A percentile compares a stretch with the other conserved stretches of the same genome.
These are phyloP conservation scores for Candida hispaniensis DNA, from an alignment of 805 yeast species.

Conservation along the genomic window DNA sequence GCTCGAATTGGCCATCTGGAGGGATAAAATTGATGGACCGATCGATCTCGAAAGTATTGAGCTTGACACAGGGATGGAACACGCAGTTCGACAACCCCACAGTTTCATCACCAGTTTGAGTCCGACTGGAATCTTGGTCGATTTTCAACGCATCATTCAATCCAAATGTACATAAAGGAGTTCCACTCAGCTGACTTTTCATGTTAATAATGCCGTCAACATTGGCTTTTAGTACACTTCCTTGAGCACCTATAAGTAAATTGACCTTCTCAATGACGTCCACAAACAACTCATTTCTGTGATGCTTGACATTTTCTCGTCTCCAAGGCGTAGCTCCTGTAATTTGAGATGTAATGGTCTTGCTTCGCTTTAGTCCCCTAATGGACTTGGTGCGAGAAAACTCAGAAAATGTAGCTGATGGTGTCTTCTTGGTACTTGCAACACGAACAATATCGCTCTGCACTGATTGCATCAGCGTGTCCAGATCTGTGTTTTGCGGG, in stretches of 20 bases:
- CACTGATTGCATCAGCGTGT: constrained; percentile 32
- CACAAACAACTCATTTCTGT: constrained; percentile 69
- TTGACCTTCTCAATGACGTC: constrained; percentile 68
- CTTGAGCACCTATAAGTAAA: constrained; percentile 51
- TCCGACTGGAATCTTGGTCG: constrained; percentile 25
- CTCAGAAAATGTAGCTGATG: constrained; percentile 2
- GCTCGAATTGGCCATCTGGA: constrained; percentile 79
- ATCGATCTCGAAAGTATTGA: constrained; percentile 55
- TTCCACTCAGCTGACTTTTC: constrained; percentile 65
- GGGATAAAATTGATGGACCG: constrained; percentile 64
- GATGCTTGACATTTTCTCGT: constrained; percentile 54
- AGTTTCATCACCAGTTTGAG: constrained; percentile 33
- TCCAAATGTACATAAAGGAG: constrained; percentile 76
- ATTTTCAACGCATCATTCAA: constrained; percentile 44
- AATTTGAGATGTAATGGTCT: constrained; percentile 28
- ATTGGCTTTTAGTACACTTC: constrained; percentile 50
- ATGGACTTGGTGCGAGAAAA: constrained; percentile 2
- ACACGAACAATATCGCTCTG: constrained; percentile 25
- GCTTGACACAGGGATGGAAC: constrained; percentile 77
- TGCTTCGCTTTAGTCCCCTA: constrained; percentile 16
- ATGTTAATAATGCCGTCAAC: constrained; percentile 68
- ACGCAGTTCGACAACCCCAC: constrained; percentile 65
- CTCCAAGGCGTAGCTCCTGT: constrained; percentile 57
- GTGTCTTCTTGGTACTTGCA: constrained; percentile 1
- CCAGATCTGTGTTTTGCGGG: constrained; percentile 54